phyloP scores from a whole-genome alignment of 2,329 filamentous ascomycete species.

The Zarea fungicola region DNA sequence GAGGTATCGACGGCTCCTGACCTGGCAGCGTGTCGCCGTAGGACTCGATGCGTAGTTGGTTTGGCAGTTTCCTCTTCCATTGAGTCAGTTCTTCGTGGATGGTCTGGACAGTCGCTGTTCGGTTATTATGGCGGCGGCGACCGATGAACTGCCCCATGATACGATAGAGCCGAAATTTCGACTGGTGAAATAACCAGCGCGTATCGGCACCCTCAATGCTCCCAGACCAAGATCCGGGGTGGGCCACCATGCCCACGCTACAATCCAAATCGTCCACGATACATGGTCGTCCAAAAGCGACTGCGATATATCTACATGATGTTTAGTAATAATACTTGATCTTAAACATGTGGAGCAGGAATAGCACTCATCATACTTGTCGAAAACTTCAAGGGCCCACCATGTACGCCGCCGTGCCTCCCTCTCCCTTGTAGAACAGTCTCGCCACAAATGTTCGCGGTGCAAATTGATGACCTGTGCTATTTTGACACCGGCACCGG shows the following conservation, averaged over 20 bases:
- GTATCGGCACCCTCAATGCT: not conserved
- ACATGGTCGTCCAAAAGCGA: slow-evolving; percentile 12
- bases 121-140: not conserved
- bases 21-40: not conserved
- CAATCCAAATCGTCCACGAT: slow-evolving; percentile 12
- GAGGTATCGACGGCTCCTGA: not conserved
- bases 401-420: slow-evolving; percentile 10
- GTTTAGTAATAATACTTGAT: not conserved
- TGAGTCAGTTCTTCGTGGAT: slow-evolving; percentile 5
- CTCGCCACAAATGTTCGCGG: slow-evolving; percentile 8
- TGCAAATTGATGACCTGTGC: slow-evolving; percentile 12
- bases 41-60: slow-evolving; percentile 1
- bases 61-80: slow-evolving; percentile 6
- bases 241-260: slow-evolving; percentile 7
- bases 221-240: not conserved
- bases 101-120: not conserved
- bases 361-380: slow-evolving; percentile 9
- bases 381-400: slow-evolving; percentile 13
- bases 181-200: slow-evolving; percentile 1
- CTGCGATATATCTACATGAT: slow-evolving; percentile 2
- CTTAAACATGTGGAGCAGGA: not conserved
- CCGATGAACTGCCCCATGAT: slow-evolving; percentile 12
- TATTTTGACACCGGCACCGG: slow-evolving; percentile 11
- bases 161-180: slow-evolving; percentile 10
- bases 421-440: not conserved